Conservation (phyloP, 352 stramenopile species). For the Phytophthora parvispora region DNA sequence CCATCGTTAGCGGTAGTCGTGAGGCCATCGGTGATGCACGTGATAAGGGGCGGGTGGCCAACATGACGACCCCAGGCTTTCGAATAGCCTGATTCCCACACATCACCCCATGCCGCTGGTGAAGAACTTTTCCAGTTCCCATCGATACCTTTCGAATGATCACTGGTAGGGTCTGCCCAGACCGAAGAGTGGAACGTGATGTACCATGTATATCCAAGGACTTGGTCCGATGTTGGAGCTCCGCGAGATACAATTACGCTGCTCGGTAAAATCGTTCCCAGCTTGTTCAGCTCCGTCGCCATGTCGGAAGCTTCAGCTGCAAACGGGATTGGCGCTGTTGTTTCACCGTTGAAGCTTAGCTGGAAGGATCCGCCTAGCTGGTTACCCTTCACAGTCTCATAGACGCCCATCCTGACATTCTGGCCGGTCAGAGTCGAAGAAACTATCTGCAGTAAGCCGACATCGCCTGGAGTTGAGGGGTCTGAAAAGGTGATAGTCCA, state of each 20-base stretch:
- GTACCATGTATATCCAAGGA: conserved; percentile 89
- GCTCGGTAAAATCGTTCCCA: conserved; percentile 94
- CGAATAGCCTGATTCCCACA: conserved; percentile 95
- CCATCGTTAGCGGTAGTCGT: conserved; percentile 67
- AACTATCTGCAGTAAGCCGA: conserved; percentile 35
- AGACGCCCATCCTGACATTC: conserved; percentile 59
- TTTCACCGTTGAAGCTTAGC: conserved; percentile 93
- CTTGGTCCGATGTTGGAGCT: conserved; percentile 64
- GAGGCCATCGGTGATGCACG: conserved; percentile 68
- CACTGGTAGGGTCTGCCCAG: conserved; percentile 92
- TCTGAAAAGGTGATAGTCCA: conserved; percentile 86
- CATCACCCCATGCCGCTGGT: conserved; percentile 83
- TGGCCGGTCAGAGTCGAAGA: not conserved
- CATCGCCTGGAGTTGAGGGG: conserved; percentile 80
- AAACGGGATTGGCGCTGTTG: conserved; percentile 92
- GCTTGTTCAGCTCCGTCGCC: conserved; percentile 92
- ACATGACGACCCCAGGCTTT: conserved; percentile 98
- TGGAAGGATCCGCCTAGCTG: conserved; percentile 93
- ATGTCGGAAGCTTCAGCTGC: conserved; percentile 85
- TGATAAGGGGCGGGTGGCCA: conserved; percentile 79
- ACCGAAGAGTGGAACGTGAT: conserved; percentile 96
- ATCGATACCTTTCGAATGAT: conserved; percentile 81
- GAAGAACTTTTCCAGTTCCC: conserved; percentile 94
- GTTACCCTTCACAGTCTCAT: conserved; percentile 86
- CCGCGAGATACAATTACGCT: conserved; percentile 86